Evolutionary conservation across 495 filamentous ascomycete species (phyloP).

Genomic region (Tuber indicum): DNA sequence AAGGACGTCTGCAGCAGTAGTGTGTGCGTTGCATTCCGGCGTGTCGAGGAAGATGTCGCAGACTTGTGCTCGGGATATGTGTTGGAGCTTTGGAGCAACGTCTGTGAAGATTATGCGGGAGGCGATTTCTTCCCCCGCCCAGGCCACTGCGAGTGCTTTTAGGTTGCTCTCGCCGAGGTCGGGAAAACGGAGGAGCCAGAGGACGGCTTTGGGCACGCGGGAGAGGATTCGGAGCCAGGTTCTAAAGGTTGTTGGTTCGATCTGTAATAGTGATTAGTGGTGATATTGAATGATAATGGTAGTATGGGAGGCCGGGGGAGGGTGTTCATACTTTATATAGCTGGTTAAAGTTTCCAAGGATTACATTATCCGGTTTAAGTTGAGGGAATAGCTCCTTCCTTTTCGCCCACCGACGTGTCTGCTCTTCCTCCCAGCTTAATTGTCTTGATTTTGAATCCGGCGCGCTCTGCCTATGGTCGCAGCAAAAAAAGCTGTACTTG

Average conservation of each 20-base stretch:
- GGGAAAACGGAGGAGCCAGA: conserved; percentile 96
- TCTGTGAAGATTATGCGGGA: conserved; percentile 94
- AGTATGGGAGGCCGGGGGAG: neutral
- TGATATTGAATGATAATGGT: conserved; percentile 1
- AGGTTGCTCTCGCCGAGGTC: conserved; percentile 87
- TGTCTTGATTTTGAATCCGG: conserved; percentile 61
- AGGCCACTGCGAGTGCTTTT: conserved; percentile 65
- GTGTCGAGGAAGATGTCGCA: conserved; percentile 96
- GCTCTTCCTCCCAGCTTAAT: conserved; percentile 79
- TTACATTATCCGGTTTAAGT: conserved; percentile 75
- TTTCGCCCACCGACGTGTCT: conserved; percentile 80
- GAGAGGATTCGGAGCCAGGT: conserved; percentile 92
- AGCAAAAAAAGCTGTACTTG: conserved; percentile 97
- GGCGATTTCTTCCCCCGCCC: conserved; percentile 82
- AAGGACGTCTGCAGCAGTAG: conserved; percentile 89
- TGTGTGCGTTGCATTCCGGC: conserved; percentile 96
- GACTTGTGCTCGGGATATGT: conserved; percentile 85
- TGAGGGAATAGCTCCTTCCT: conserved; percentile 87
- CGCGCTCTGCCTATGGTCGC: conserved; percentile 90
- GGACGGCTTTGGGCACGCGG: conserved; percentile 75
- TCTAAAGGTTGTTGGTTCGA: conserved; percentile 94
- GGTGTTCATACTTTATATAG: conserved; percentile 79
- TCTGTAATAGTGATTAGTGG: conserved; percentile 50
- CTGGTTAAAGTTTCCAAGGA: conserved; percentile 98
- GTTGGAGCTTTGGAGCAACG: conserved; percentile 88